Percentiles rank a stretch among this genome's conserved stretches.
Evolutionary conservation across 106 monocot species (phyloP).

Genomic region (Chionographis japonica): DNA sequence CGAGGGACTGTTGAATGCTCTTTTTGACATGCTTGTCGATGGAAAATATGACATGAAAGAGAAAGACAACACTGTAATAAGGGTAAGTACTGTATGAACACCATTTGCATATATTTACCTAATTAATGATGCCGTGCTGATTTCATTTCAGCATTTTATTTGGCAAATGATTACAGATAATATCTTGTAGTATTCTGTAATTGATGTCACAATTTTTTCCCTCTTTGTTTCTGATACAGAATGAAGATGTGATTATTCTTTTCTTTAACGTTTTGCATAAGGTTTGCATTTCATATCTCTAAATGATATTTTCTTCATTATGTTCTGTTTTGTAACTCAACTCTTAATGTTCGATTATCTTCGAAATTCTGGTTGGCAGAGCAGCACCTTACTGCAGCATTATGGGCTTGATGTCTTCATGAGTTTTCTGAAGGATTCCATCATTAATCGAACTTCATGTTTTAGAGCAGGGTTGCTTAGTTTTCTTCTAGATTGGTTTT

Average conservation of each 20-base stretch:
- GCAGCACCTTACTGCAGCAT: conserved; percentile 68
- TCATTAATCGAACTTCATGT: conserved; percentile 71
- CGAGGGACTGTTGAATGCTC: conserved; percentile 62
- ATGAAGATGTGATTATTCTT: conserved; percentile 91
- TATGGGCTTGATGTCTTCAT: conserved; percentile 83
- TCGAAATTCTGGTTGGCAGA: conserved; percentile 62
- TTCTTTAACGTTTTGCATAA: conserved; percentile 72
- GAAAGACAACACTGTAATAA: conserved; percentile 46
- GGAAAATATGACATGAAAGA: conserved; percentile 60
- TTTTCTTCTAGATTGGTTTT: conserved; percentile 98
- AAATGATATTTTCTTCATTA: background rate
- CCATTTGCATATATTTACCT: background rate
- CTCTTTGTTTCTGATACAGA: conserved; percentile 46
- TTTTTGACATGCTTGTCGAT: conserved; percentile 99
- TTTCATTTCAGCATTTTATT: no score
- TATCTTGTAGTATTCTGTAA: no score
- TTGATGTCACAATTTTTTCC: background rate
- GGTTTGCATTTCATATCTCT: conserved; percentile 34
- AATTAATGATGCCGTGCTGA: no score
- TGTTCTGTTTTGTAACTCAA: no score
- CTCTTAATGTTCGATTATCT: no score
- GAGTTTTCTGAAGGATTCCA: conserved; percentile 71
- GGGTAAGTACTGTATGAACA: conserved; percentile 32
- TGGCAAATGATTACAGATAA: no score
- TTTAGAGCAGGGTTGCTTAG: conserved; percentile 73